Percentiles rank a stretch among this genome's conserved stretches.
phyloP scores from a whole-genome alignment of 192 early-diverging fungal genomes.

The Dissophora ornata region DNA sequence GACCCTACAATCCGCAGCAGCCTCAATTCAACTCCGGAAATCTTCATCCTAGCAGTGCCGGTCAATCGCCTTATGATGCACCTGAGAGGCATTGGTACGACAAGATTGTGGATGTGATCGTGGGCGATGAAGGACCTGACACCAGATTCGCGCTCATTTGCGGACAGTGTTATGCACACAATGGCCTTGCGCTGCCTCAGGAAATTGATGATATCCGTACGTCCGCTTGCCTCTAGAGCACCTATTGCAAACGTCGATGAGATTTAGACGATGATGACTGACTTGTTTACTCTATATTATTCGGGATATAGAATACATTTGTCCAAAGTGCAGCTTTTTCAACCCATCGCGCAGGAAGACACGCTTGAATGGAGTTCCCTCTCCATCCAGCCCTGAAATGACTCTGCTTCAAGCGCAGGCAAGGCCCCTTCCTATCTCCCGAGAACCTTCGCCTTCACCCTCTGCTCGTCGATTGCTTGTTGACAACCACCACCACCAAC shows the following conservation, averaged over 20 bases:
- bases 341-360: conserved; percentile 59
- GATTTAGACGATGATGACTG: neutral
- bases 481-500: neutral
- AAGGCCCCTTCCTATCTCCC: conserved; percentile 30
- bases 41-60: conserved; percentile 20
- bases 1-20: conserved; percentile 9
- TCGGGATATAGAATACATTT: conserved; percentile 59
- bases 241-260: neutral
- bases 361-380: conserved; percentile 5
- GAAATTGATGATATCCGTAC: conserved; percentile 79
- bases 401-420: conserved; percentile 41
- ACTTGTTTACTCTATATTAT: neutral
- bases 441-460: conserved; percentile 46
- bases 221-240: conserved; percentile 3
- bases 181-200: conserved; percentile 88
- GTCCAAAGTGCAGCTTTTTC: conserved; percentile 68
- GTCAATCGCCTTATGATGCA: conserved; percentile 13
- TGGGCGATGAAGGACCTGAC: conserved; percentile 90
- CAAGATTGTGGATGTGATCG: conserved; percentile 90
- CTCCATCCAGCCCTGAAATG: conserved; percentile 17
- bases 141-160: conserved; percentile 96
- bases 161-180: conserved; percentile 89
- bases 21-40: neutral
- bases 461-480: conserved; percentile 11
- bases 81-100: conserved; percentile 84